Base-by-base conservation (phyloP, 805 yeast species). In the Komagataella pseudopastoris region DNA sequence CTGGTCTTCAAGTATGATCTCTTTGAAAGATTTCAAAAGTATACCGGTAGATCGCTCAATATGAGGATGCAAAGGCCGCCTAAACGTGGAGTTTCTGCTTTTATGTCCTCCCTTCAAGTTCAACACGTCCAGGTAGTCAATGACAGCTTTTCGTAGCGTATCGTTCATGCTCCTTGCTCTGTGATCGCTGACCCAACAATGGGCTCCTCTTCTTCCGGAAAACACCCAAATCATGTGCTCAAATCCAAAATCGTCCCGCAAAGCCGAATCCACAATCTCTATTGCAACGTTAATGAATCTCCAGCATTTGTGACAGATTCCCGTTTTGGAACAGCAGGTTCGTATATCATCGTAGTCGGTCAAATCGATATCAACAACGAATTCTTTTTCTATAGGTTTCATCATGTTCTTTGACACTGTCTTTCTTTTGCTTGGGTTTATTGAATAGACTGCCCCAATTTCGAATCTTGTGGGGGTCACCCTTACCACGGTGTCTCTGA, bases 131-230 rank as follows among this genome's bases (percentile, higher is more conserved):
- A 93, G 65, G 63, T 93, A 93, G 57, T 87, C 90, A 36, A 90
- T 83, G 10, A 93, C 77, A 3, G 95, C 80, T 59, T 84, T 74
- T 60, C 99, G 77, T 54, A 80, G 78, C 4, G 71, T 60, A 63
- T 93, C 98, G 55, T 79, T 85, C 55, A 93, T 66, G 1, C 64
- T 59, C 52, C 97, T 71, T 1, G 97, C 96, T 49, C 90, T 71
- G 51, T 76, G 67, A 63, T 93, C 99, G 66, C 96, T 86, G 22
- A 93, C 76, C 99, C 99, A 93, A 61, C 98, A 95, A 73, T 93
- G 99, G 14, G 95, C 96, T 66, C 99, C 99, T 77, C 99, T 86
- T 73, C 99, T 85, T 48, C 99, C 99, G 0, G 96, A 88, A 62
- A 88, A 93, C 4, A 91, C 96, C 98, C 98, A 93, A 49, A 93